phyloP scores from a whole-genome alignment of 371 early-diverging fungal genomes.

The Mortierella polycephala region DNA sequence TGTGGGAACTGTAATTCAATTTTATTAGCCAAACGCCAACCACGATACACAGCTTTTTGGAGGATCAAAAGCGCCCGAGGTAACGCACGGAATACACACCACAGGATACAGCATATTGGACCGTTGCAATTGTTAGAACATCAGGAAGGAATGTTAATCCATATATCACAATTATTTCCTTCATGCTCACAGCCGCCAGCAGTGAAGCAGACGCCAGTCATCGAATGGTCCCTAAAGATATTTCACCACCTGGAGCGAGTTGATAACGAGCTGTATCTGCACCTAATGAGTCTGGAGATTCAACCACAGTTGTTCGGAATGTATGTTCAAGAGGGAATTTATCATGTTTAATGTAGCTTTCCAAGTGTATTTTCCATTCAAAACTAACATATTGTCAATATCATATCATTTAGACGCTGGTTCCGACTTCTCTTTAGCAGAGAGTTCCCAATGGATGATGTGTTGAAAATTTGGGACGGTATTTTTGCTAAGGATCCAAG shows the following conservation, averaged over 20 bases:
- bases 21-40: conserved; percentile 14
- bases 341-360: not conserved
- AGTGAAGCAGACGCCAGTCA: conserved; percentile 77
- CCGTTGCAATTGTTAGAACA: not conserved
- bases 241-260: conserved; percentile 65
- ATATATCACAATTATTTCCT: not conserved
- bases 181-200: conserved; percentile 64
- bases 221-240: conserved; percentile 73
- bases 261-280: conserved; percentile 77
- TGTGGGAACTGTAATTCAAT: not conserved
- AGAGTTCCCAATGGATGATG: conserved; percentile 82
- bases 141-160: not conserved
- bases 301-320: conserved; percentile 95
- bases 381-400: not conserved
- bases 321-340: conserved; percentile 58
- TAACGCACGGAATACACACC: not conserved
- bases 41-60: conserved; percentile 38
- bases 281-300: conserved; percentile 78
- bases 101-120: not conserved
- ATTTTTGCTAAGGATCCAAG: conserved; percentile 83
- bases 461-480: conserved; percentile 89
- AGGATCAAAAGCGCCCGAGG: conserved; percentile 36
- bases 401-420: conserved; percentile 77
- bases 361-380: not conserved
- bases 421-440: conserved; percentile 91